Evolutionary conservation across 1,139 yeast species (phyloP).

Genomic region (Trichomonascaceae sp.): DNA sequence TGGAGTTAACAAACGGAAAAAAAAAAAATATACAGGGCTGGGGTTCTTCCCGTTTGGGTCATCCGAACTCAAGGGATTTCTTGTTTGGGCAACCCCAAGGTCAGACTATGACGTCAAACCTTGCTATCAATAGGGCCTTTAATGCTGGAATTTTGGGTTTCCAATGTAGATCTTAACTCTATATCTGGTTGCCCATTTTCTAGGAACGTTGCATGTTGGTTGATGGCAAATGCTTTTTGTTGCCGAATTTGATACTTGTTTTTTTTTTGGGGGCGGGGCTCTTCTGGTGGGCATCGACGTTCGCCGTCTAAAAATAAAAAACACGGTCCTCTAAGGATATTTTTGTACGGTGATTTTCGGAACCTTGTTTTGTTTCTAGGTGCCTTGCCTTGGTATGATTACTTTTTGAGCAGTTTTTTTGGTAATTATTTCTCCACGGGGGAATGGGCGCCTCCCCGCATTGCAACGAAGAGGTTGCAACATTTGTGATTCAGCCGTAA

Average conservation of each 20-base stretch:
- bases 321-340: neutral
- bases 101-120: neutral
- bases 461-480: neutral
- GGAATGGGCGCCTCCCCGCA: neutral
- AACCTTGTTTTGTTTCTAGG: neutral
- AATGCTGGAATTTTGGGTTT: neutral
- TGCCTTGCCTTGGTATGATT: neutral
- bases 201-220: neutral
- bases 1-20: neutral
- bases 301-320: neutral
- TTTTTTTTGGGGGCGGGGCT: neutral
- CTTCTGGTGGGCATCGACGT: neutral
- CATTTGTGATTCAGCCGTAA: neutral
- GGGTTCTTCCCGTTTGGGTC: neutral
- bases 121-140: neutral
- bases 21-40: neutral
- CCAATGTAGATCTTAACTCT: neutral
- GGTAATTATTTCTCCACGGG: neutral
- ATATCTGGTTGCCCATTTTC: neutral
- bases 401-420: neutral
- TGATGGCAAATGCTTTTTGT: too few species aligned
- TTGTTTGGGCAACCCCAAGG: neutral
- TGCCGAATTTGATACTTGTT: too few species aligned
- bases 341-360: neutral
- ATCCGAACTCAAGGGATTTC: neutral